phyloP scores from a whole-genome alignment of 2,329 filamentous ascomycete species.

The Pezicula carpinea region DNA sequence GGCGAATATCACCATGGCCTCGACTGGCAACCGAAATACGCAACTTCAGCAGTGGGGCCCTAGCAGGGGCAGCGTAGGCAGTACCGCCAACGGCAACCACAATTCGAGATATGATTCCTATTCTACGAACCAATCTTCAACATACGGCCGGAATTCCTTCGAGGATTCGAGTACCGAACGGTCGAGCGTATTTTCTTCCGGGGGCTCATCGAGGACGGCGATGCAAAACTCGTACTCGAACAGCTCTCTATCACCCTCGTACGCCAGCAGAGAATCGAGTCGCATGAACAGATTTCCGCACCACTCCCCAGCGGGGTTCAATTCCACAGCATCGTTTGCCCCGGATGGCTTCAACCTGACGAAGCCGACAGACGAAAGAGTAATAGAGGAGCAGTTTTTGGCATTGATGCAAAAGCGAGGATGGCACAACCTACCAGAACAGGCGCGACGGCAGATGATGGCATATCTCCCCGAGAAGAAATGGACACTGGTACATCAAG shows the following conservation, averaged over 20 bases:
- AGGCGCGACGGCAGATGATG: conserved; percentile 92
- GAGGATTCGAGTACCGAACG: conserved; percentile 58
- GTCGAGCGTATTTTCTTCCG: conserved; percentile 51
- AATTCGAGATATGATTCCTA: conserved; percentile 62
- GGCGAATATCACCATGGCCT: conserved; percentile 66
- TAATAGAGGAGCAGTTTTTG: conserved; percentile 88
- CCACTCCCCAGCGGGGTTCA: conserved; percentile 17
- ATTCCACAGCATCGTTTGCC: conserved; percentile 13
- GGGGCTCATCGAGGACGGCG: conserved; percentile 47
- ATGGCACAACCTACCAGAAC: conserved; percentile 94
- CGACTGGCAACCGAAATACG: conserved; percentile 62
- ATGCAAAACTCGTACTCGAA: conserved; percentile 53
- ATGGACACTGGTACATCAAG: conserved; percentile 95
- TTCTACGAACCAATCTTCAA: conserved; percentile 34
- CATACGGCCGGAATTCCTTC: conserved; percentile 41
- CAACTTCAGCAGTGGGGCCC: conserved; percentile 77
- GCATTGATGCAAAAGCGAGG: conserved; percentile 96
- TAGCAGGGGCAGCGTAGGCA: conserved; percentile 48
- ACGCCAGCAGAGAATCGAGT: conserved; percentile 44
- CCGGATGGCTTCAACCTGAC: conserved; percentile 52
- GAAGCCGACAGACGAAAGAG: conserved; percentile 71
- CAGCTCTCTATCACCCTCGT: conserved; percentile 37
- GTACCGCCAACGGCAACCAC: conserved; percentile 44
- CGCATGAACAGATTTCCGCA: conserved; percentile 50
- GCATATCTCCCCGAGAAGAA: conserved; percentile 93